Evolutionary conservation across 208 protist genomes (phyloP).

Genomic region (Wallacemonas sp.): DNA sequence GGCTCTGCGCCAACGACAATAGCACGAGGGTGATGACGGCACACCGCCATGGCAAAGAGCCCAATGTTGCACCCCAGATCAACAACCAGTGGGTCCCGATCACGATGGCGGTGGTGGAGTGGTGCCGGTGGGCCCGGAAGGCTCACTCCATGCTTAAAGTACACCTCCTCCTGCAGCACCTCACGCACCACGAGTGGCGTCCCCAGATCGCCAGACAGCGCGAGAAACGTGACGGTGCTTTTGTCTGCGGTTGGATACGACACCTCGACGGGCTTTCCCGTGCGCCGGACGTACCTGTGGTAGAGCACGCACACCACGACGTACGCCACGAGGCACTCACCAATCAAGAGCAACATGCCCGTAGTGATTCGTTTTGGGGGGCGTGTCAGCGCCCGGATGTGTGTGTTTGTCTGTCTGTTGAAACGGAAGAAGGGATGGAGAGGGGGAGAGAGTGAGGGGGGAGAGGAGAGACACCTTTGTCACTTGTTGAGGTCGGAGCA

Average conservation of each 20-base stretch:
- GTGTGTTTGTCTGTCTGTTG: too few species aligned
- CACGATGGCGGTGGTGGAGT: too few species aligned
- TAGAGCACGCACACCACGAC: constrained; percentile 11
- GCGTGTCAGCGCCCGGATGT: too few species aligned
- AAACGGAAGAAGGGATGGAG: too few species aligned
- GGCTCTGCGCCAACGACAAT: constrained; percentile 44
- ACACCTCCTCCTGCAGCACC: constrained; percentile 36
- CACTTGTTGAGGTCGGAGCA: too few species aligned
- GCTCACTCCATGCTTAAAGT: constrained; percentile 35
- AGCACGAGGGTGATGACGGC: constrained; percentile 19
- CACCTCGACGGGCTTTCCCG: constrained; percentile 5
- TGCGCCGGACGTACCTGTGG: constrained; percentile 20
- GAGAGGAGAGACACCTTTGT: too few species aligned
- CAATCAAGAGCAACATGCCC: neutral
- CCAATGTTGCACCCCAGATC: constrained; percentile 53
- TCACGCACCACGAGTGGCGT: constrained; percentile 35
- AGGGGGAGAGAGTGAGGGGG: constrained; percentile 1
- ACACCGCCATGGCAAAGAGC: constrained; percentile 33
- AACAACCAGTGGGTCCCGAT: constrained; percentile 36
- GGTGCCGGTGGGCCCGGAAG: too few species aligned
- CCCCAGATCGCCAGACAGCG: constrained; percentile 32
- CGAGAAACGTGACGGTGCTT: constrained; percentile 9
- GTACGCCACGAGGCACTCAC: neutral
- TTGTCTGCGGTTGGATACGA: neutral
- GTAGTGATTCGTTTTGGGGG: too few species aligned